Percentiles rank a stretch among this genome's conserved stretches.
Evolutionary conservation across 1,284 basidiomycete species (phyloP).

Genomic region (Fomes fomentarius): DNA sequence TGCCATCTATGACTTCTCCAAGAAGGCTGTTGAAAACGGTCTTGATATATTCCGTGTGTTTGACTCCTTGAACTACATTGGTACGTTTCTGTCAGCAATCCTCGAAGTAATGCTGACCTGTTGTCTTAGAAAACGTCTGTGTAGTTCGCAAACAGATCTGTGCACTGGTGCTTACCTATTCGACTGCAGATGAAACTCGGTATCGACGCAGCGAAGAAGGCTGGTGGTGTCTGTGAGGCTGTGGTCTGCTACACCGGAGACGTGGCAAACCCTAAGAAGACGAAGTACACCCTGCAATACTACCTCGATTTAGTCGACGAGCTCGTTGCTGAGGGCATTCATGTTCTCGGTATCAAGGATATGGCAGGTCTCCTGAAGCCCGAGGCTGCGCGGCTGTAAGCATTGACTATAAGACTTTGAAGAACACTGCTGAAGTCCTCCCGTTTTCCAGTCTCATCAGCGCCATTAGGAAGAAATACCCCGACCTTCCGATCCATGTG

Average conservation of each 20-base stretch:
- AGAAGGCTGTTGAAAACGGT: conserved; percentile 98
- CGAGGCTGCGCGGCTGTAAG: conserved; percentile 85
- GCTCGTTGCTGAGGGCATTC: conserved; percentile 94
- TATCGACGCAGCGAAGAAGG: conserved; percentile 99
- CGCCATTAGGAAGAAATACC: conserved; percentile 94
- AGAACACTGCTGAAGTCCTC: not conserved
- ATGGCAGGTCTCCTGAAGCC: conserved; percentile 99
- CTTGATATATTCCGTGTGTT: conserved; percentile 99
- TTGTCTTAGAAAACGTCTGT: conserved; percentile 60
- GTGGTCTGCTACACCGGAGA: conserved; percentile 99
- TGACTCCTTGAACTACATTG: conserved; percentile 98
- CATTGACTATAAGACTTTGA: not conserved
- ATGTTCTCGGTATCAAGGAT: conserved; percentile 98
- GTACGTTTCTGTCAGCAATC: conserved; percentile 45
- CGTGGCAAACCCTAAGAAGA: conserved; percentile 93
- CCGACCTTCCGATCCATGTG: conserved; percentile 98
- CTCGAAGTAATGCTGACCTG: not conserved
- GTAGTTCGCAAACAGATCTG: not conserved
- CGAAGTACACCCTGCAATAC: conserved; percentile 98
- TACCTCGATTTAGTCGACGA: conserved; percentile 96
- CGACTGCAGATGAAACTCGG: conserved; percentile 83
- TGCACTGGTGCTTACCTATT: too few species aligned
- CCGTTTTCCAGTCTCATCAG: conserved; percentile 73
- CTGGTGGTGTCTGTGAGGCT: conserved; percentile 97
- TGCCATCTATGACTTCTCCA: conserved; percentile 98